A percentile compares a stretch with the other conserved stretches of the same genome.
These are phyloP conservation scores for Xylariales sp. DNA, from an alignment of 2,329 filamentous ascomycete species.

Conservation along the genomic window DNA sequence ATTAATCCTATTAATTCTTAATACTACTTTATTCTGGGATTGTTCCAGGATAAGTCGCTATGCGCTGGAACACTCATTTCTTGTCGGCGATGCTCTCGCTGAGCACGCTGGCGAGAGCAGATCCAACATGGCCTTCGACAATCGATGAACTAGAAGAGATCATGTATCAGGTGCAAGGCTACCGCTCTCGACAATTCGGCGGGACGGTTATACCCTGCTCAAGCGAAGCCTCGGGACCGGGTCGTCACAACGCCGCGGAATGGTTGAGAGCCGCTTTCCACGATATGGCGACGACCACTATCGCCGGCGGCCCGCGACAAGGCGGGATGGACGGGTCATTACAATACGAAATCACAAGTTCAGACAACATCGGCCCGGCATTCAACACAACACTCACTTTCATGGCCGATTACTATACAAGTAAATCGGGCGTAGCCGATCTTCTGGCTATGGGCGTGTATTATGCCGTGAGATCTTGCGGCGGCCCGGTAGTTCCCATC, in stretches of 20 bases:
- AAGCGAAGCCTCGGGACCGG: constrained; percentile 63
- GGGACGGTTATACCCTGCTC: constrained; percentile 68
- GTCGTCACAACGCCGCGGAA: constrained; percentile 69
- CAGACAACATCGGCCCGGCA: constrained; percentile 68
- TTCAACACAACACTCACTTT: constrained; percentile 65
- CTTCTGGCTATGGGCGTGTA: constrained; percentile 69
- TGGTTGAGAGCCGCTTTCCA: constrained; percentile 72
- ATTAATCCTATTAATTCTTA: constrained; percentile 30
- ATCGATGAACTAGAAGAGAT: constrained; percentile 73
- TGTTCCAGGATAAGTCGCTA: constrained; percentile 33
- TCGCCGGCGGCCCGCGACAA: constrained; percentile 53
- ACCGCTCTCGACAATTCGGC: constrained; percentile 66
- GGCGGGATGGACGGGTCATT: constrained; percentile 71
- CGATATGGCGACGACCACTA: constrained; percentile 68
- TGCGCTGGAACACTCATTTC: constrained; percentile 47
- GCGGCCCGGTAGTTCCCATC: constrained; percentile 66
- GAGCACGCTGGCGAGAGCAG: constrained; percentile 53
- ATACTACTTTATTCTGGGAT: constrained; percentile 20
- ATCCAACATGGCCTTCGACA: constrained; percentile 70
- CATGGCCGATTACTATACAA: constrained; percentile 65
- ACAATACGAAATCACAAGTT: constrained; percentile 66
- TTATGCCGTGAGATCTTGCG: constrained; percentile 68
- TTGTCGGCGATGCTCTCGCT: constrained; percentile 54
- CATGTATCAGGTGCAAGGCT: constrained; percentile 68
- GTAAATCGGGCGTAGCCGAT: constrained; percentile 65